phyloP scores from a whole-genome alignment of 208 protist genomes.

The Blechomonas ayalai region DNA sequence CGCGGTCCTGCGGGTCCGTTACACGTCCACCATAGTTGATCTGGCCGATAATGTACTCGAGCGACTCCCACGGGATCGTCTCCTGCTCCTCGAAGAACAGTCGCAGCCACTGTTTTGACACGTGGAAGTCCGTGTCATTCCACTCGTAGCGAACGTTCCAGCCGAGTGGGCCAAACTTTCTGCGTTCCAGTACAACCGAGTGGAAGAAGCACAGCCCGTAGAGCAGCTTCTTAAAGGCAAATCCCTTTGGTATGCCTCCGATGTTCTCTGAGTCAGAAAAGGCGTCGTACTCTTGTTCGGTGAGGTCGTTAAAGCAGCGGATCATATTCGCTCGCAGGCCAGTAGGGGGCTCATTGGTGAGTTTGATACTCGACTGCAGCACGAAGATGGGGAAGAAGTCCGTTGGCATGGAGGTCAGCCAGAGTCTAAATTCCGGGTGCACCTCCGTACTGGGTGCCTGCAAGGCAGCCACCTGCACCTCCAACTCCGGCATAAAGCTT shows the following conservation, averaged over 20 bases:
- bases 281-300: constrained; percentile 73
- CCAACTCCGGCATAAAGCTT: constrained; percentile 95
- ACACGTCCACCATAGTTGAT: constrained; percentile 98
- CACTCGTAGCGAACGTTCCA: constrained; percentile 98
- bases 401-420: constrained; percentile 97
- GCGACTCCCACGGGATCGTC: constrained; percentile 94
- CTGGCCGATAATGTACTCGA: constrained; percentile 97
- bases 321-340: constrained; percentile 95
- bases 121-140: constrained; percentile 96
- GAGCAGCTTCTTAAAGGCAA: constrained; percentile 93
- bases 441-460: constrained; percentile 32
- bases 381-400: constrained; percentile 97
- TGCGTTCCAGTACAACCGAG: constrained; percentile 91
- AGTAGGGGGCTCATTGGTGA: constrained; percentile 97
- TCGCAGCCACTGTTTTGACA: constrained; percentile 92
- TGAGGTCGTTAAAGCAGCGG: constrained; percentile 90
- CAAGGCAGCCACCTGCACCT: constrained; percentile 86
- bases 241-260: constrained; percentile 45
- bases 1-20: constrained; percentile 96
- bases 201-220: constrained; percentile 98
- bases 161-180: constrained; percentile 96
- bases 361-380: constrained; percentile 96
- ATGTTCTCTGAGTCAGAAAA: constrained; percentile 37
- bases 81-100: constrained; percentile 95
- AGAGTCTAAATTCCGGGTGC: constrained; percentile 93